Percentiles rank a stretch among this genome's conserved stretches.
These are phyloP conservation scores for Wickerhamiella pararugosa DNA, from an alignment of 1,139 yeast species.

Conservation along the genomic window DNA sequence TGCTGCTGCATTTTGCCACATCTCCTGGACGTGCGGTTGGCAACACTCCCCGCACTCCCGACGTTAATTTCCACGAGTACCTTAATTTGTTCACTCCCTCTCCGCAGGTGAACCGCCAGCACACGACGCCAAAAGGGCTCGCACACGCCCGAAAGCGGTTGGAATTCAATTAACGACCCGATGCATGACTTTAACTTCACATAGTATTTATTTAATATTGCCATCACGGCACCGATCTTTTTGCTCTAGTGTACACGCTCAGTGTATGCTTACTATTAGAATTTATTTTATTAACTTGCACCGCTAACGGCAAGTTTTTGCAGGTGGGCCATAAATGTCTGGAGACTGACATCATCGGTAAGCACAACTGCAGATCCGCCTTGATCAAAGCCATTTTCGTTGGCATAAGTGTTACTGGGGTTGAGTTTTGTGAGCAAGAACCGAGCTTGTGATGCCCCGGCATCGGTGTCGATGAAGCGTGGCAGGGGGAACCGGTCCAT, in stretches of 20 bases:
- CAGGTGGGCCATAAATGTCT: conserved; percentile 44
- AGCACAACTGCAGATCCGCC: conserved; percentile 30
- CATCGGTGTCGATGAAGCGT: conserved; percentile 89
- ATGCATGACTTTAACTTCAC: no score
- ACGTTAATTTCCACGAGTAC: conserved; percentile 71
- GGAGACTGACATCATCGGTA: conserved; percentile 59
- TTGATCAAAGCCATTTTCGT: conserved; percentile 28
- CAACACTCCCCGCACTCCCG: conserved; percentile 30
- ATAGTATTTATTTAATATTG: no score
- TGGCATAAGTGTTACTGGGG: conserved; percentile 74
- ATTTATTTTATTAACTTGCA: neutral
- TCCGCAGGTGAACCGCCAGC: conserved; percentile 27
- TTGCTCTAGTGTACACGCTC: no score
- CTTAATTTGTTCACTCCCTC: conserved; percentile 67
- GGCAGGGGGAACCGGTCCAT: conserved; percentile 95
- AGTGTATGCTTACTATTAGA: neutral
- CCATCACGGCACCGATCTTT: no score
- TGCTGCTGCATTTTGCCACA: conserved; percentile 67
- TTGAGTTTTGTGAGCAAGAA: conserved; percentile 86
- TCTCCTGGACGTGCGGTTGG: conserved; percentile 36
- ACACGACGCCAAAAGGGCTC: no score
- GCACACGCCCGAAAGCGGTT: no score
- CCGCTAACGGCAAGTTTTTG: conserved; percentile 23
- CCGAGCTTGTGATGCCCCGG: conserved; percentile 97
- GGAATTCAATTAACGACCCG: no score